phyloP scores from a whole-genome alignment of 2,329 filamentous ascomycete species.

The Pseudogymnoascus verrucosus region DNA sequence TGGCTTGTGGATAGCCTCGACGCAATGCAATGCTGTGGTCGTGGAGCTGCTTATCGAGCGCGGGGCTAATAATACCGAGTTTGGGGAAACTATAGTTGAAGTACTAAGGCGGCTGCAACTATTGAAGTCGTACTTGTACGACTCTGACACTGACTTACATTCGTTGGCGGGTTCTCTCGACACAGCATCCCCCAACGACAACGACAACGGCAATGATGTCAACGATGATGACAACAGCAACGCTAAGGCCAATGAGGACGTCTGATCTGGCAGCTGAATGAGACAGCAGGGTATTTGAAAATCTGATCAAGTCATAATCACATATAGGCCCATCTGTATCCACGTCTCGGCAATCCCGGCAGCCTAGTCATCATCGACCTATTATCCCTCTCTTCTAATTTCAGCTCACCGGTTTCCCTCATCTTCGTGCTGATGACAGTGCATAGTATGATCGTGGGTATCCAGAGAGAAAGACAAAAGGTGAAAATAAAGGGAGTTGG shows the following conservation, averaged over 20 bases:
- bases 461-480: neutral
- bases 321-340: no score
- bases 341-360: no score
- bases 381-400: no score
- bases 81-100: neutral
- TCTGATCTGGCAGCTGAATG: neutral
- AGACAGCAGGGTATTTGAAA: neutral
- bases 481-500: neutral
- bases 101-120: neutral
- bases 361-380: no score
- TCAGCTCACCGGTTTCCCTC: no score
- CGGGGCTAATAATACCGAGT: neutral
- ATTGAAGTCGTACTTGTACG: neutral
- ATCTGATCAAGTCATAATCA: no score
- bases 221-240: neutral
- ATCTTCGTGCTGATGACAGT: neutral
- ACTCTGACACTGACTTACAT: neutral
- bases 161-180: neutral
- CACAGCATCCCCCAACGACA: neutral
- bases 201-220: neutral
- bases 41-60: neutral
- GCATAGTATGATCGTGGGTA: neutral
- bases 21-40: neutral
- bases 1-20: neutral
- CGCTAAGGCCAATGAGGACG: neutral